Base-by-base conservation (phyloP, 495 filamentous ascomycete genomes). In the Neurospora sp. region DNA sequence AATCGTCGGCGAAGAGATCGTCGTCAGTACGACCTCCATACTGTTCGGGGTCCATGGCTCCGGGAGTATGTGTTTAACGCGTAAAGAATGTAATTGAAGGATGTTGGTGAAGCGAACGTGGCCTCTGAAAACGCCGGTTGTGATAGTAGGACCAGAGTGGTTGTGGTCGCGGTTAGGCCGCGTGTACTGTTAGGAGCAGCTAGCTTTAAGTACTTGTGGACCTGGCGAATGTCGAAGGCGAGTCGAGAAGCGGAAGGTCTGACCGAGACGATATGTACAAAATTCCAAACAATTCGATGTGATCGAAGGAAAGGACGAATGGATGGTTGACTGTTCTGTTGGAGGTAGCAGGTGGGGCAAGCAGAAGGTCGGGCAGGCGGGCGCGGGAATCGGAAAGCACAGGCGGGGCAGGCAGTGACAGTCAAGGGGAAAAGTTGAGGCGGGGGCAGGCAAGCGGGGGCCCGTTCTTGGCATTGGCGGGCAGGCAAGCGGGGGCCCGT, bases 21-120 rank as follows among this genome's bases (percentile, higher is more conserved):
- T 86, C 85, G 74, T 86, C 85, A 44, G 85, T 86, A 16, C 85
- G 77, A 39, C 85, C 85, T 71, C 82, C 82, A 42, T 86, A 86
- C 73, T 86, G 84, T 69, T 86, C 85, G 35, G 83, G 69, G 1
- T 75, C 76, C 76, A 77, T 77, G 35, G n/a, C 22, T 6, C 48
- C 20, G 22, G 12, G 4, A 27, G 46, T 14, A 27, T 59, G 27
- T 14, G 20, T 3, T 1, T 31, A 12, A 27, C 0, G 20, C 46
- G 3, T 59, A 1, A 27, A 14, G 35, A 0, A 14, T 59, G 20
- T 3, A 7, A 7, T 59, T 14, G 1, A 59, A 27, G 11, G 5
- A 59, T 59, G 10, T 27, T 2, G 5, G 8, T 46, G 22, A 14
- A 3, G 48, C 10, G 46, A 53, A 3, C 0, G 4, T 22, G 46